These are phyloP conservation scores for Pyricularia sp. DNA, from an alignment of 2,329 filamentous ascomycete genomes.

Conservation along the genomic window DNA sequence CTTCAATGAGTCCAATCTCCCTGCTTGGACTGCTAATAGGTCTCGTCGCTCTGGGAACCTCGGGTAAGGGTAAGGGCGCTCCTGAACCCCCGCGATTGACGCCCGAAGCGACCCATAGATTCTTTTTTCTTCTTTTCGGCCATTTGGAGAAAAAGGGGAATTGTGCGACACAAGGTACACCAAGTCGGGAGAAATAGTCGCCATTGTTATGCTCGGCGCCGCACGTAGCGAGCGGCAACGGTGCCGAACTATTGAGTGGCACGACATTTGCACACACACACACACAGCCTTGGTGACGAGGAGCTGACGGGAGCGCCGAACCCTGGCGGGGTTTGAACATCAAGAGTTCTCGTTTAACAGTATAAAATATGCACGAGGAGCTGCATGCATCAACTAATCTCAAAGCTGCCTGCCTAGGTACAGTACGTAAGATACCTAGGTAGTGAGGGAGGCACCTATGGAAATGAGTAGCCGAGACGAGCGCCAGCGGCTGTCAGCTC, in stretches of 20 bases:
- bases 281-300: background rate
- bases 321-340: background rate
- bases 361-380: background rate
- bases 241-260: background rate
- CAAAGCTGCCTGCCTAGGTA: too few relatives aligned
- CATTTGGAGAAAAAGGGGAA: background rate
- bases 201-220: background rate
- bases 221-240: background rate
- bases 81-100: background rate
- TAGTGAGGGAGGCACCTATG: background rate
- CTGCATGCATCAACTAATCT: background rate
- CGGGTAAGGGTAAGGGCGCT: background rate
- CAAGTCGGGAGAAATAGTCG: background rate
- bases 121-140: background rate
- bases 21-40: background rate
- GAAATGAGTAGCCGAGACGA: background rate
- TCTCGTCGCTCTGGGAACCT: background rate
- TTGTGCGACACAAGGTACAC: background rate
- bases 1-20: too few relatives aligned
- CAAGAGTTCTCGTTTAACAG: background rate
- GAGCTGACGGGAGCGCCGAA: background rate
- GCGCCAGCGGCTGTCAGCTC: background rate
- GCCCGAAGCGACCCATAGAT: background rate
- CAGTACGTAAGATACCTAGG: too few relatives aligned
- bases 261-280: background rate